Conservation (phyloP, 2,329 filamentous ascomycete genomes). For the Proliferodiscus dingleyae region DNA sequence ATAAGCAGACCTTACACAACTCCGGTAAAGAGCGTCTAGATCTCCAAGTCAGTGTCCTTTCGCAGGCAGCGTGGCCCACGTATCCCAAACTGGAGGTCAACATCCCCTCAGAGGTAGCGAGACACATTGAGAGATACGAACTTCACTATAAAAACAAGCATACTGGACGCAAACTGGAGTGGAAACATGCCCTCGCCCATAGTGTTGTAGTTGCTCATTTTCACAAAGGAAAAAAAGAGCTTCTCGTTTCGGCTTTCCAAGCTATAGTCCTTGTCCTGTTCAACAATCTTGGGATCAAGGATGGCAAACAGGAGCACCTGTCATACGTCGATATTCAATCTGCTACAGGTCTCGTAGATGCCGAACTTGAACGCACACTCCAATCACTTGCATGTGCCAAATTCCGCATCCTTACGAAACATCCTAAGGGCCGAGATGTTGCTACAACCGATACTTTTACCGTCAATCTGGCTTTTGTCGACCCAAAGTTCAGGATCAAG, state of each 20-base stretch:
- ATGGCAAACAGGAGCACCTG: conserved; percentile 60
- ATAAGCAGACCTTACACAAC: conserved; percentile 60
- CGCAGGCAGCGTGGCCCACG: conserved; percentile 84
- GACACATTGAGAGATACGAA: conserved; percentile 78
- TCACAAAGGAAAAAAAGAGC: conserved; percentile 74
- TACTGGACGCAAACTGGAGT: conserved; percentile 76
- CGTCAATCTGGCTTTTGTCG: conserved; percentile 71
- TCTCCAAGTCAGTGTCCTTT: conserved; percentile 84
- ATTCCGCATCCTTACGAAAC: conserved; percentile 76
- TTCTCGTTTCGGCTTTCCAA: conserved; percentile 88
- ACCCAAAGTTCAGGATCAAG: conserved; percentile 86
- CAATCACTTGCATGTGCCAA: conserved; percentile 94
- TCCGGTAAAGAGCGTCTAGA: conserved; percentile 56
- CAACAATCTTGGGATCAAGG: conserved; percentile 56
- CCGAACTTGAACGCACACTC: conserved; percentile 81
- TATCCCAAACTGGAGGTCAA: conserved; percentile 72
- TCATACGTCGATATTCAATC: conserved; percentile 71
- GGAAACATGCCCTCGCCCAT: conserved; percentile 92
- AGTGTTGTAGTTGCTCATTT: conserved; percentile 81
- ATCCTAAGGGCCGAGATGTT: conserved; percentile 80
- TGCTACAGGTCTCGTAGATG: conserved; percentile 68
- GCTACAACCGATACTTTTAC: conserved; percentile 74
- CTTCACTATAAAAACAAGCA: conserved; percentile 85
- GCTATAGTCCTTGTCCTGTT: conserved; percentile 87
- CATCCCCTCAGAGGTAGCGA: conserved; percentile 69